These are phyloP conservation scores for Marvania coccoides DNA, from an alignment of 139 green algal species.

Conservation along the genomic window DNA sequence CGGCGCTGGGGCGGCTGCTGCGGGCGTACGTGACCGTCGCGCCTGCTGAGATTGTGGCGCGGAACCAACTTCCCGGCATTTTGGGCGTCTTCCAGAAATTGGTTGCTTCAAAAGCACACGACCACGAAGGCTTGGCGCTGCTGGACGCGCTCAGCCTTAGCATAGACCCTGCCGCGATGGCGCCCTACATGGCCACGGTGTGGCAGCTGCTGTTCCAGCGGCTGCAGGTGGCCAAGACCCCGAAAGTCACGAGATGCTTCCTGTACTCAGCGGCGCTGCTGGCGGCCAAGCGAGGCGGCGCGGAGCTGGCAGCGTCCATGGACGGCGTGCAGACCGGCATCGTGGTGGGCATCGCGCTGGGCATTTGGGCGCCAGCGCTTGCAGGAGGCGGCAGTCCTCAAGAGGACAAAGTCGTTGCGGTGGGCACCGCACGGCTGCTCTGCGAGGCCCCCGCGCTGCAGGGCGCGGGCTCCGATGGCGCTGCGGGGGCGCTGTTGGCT, in stretches of 20 bases:
- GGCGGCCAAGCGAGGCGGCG: slow-evolving; percentile 51
- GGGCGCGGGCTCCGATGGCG: slow-evolving; percentile 1
- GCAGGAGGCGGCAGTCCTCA: slow-evolving; percentile 36
- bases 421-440: slow-evolving; percentile 63
- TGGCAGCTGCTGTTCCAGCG: slow-evolving; percentile 34
- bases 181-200: slow-evolving; percentile 14
- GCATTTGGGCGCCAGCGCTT: slow-evolving; percentile 36
- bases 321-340: slow-evolving; percentile 79
- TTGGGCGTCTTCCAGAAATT: slow-evolving; percentile 96
- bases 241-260: slow-evolving; percentile 69
- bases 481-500: slow-evolving; percentile 43
- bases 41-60: slow-evolving; percentile 42
- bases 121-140: slow-evolving; percentile 90
- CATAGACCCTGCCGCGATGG: neutral
- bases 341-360: slow-evolving; percentile 60
- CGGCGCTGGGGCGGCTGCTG: slow-evolving; percentile 85
- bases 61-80: slow-evolving; percentile 63
- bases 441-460: slow-evolving; percentile 41
- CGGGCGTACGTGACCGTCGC: slow-evolving; percentile 86
- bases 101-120: slow-evolving; percentile 67
- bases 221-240: slow-evolving; percentile 54
- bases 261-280: slow-evolving; percentile 66
- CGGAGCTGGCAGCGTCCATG: slow-evolving; percentile 39
- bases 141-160: slow-evolving; percentile 55
- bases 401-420: slow-evolving; percentile 71